Base-by-base conservation (phyloP, 2,329 filamentous ascomycete genomes). In the Exophiala dermatitidis region DNA sequence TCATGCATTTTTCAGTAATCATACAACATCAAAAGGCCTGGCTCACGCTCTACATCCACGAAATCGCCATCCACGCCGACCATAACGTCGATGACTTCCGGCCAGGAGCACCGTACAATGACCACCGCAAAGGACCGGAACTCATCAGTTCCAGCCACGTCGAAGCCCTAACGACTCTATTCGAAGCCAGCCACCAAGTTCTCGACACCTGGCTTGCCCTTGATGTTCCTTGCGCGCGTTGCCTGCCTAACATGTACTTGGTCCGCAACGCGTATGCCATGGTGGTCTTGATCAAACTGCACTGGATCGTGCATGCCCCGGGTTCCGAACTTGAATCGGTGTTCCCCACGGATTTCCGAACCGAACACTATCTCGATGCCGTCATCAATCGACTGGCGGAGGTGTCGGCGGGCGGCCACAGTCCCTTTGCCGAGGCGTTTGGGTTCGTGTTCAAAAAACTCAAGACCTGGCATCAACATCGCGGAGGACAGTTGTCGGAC, bases 281-380 rank as follows among this genome's bases (percentile, higher is more conserved):
- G 3, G 82, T 89, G 28, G 79, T 86, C 32, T 72, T 89, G 37
- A 83, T 88, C 64, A 89, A 88, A 67, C 78, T 89, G 52, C 84
- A 84, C 67, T 84, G 86, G 52, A 79, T 82, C 6, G 80, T 84
- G 2, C 78, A 79, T 2, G 76, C 77, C 8, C 77, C 83, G 0
- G 77, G 79, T 33, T 83, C 80, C 9, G 81, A 83, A 60, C 75
- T 90, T 1, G 82, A 82, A 12, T 78, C 80, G 54, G 77, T 90
- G 12, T 83, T 91, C 56, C 75, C 82, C 58, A 80, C 81, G 58
- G 78, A 84, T 57, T 77, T 91, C 71, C 81, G 82, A 54, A 70
- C 78, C 10, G 76, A 80, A 57, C 73, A 78, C 49, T 85, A 88
- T 65, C 74, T 93, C 2, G 82, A 88, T 58, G 76, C 74, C 9